Evolutionary conservation across 768 basidiomycete genomes (phyloP).

Genomic region (Russula sp.): DNA sequence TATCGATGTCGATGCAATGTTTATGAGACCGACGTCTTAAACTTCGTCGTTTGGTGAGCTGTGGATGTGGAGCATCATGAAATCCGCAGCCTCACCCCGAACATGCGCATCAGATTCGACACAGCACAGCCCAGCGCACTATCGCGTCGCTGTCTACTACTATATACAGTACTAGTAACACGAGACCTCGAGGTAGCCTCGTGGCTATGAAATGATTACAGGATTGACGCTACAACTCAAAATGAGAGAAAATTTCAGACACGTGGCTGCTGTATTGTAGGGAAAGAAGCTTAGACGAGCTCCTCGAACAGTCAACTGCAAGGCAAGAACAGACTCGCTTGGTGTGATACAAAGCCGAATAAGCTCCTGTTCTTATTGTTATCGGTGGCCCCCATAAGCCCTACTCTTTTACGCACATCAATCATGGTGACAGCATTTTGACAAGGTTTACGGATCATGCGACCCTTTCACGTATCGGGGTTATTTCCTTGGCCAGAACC

Average conservation of each 20-base stretch:
- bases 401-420: not conserved
- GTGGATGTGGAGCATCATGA: not conserved
- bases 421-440: not conserved
- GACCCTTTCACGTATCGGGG: not conserved
- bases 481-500: not conserved
- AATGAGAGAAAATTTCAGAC: not conserved
- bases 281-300: no score
- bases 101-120: conserved; percentile 14
- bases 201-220: not conserved
- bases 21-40: no score
- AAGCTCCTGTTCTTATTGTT: not conserved
- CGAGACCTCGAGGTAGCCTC: conserved; percentile 12
- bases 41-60: no score
- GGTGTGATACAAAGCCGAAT: no score
- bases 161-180: not conserved
- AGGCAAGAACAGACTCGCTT: not conserved
- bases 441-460: not conserved
- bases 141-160: not conserved
- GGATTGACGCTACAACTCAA: conserved; percentile 3
- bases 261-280: not conserved
- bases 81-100: conserved; percentile 3
- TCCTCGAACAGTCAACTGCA: no score
- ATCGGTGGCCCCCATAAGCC: not conserved
- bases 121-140: not conserved
- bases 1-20: not conserved